A percentile compares a stretch with the other conserved stretches of the same genome.
Evolutionary conservation across 495 filamentous ascomycete genomes (phyloP).

Genomic region (Bacidia rubella): DNA sequence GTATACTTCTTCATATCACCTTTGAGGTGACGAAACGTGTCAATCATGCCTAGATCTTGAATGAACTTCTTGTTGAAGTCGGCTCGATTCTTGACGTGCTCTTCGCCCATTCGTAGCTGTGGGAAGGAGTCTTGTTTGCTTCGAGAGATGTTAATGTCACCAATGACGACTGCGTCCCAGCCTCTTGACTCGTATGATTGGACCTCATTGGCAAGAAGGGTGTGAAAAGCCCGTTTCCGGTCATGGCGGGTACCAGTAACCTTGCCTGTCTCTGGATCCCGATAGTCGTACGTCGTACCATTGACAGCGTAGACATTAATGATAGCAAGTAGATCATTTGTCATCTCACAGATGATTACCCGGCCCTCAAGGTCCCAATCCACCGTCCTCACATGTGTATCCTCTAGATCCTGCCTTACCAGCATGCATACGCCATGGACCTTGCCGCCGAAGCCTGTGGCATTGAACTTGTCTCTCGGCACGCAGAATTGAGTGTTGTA

Average conservation of each 20-base stretch:
- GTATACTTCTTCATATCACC: constrained; percentile 22
- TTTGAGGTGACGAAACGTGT: constrained; percentile 20
- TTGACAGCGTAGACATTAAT: constrained; percentile 41
- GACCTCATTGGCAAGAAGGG: constrained; percentile 28
- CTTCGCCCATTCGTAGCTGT: constrained; percentile 25
- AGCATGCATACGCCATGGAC: constrained; percentile 39
- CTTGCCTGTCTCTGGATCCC: constrained; percentile 25
- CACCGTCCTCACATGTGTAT: constrained; percentile 18
- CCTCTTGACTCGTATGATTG: constrained; percentile 23
- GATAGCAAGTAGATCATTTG: constrained; percentile 21
- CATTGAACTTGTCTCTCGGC: constrained; percentile 35
- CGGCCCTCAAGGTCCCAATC: constrained; percentile 42
- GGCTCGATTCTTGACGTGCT: constrained; percentile 34
- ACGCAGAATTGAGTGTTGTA: constrained; percentile 32
- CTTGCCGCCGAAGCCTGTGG: constrained; percentile 31
- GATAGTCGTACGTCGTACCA: constrained; percentile 35
- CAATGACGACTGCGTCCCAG: constrained; percentile 30
- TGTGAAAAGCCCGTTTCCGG: constrained; percentile 34
- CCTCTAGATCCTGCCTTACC: constrained; percentile 29
- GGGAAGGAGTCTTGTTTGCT: constrained; percentile 30
- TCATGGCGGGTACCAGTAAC: constrained; percentile 33
- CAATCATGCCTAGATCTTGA: constrained; percentile 16
- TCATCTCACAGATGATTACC: constrained; percentile 29
- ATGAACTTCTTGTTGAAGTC: constrained; percentile 39
- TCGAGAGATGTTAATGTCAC: constrained; percentile 38